Evolutionary conservation across 2,329 filamentous ascomycete genomes (phyloP), one percentile per base, ranked within the genome.

Genomic region (Didymella pinodella): DNA sequence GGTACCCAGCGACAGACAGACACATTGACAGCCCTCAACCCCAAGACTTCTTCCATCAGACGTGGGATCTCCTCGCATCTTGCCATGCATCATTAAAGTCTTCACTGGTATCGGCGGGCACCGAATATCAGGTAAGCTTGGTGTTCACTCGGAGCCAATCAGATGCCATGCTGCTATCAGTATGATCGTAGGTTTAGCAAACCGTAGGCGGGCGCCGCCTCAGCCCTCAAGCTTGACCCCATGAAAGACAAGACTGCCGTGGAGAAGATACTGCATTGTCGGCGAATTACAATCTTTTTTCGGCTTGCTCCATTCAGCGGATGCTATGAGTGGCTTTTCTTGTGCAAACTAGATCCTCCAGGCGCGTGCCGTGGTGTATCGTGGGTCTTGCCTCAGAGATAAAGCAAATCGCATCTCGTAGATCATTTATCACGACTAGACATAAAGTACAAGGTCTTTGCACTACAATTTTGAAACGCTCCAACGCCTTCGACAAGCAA

Each of bases 251-350:
- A 53, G 29, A 62, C 31, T 59, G 58, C 66, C 66, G 66, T 72
- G 69, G 65, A 74, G 63, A 69, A 63, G 38, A 52, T 59, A 65
- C 47, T 48, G 58, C 57, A 38, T 54, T 67, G 40, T 47, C 70
- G 70, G 70, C 69, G 65, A 56, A 51, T 63, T 63, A 71, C 71
- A 66, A 70, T 62, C 58, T 61, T 49, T 56, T 56, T 46, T 71
- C 71, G 71, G 72, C 69, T 65, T 64, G 57, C 68, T 75, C 73
- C 70, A 71, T 57, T 61, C 34, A 43, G 56, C 61, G 61, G 62
- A 63, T 60, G 43, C 40, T 51, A 54, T 41, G 40, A 62, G 62
- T 59, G 49, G 61, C 41, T 57, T 63, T 66, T 65, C 63, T 57
- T 58, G 45, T 40, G 46, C 31, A 51, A 62, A 57, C 64, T 71